Percentiles rank a stretch among this genome's conserved stretches.
phyloP scores from a whole-genome alignment of 2,329 filamentous ascomycete species.

The Meredithiella fracta region DNA sequence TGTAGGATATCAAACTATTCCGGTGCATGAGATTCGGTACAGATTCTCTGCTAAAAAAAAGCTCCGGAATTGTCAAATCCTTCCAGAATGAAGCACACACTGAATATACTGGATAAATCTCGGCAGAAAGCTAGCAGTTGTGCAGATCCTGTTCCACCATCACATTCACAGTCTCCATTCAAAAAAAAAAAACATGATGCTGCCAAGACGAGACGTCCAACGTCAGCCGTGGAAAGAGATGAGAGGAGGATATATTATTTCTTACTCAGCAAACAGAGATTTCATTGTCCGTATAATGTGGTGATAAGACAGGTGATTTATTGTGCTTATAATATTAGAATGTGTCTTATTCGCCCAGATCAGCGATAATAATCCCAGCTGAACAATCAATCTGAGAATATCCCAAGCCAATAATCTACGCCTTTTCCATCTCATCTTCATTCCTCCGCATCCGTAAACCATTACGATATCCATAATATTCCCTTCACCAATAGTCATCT shows the following conservation, averaged over 20 bases:
- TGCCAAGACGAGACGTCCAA: not conserved
- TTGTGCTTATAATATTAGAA: no score
- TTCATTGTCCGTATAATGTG: not conserved
- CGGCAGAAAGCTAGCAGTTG: not conserved
- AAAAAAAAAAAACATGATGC: no score
- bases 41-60: no score
- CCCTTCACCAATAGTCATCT: not conserved
- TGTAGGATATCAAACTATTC: no score
- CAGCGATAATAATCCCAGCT: no score
- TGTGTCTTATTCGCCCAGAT: no score
- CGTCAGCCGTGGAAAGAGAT: not conserved
- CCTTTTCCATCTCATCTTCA: not conserved
- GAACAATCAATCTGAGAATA: no score
- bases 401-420: no score
- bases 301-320: no score
- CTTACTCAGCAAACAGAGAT: not conserved
- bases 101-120: not conserved
- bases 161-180: no score
- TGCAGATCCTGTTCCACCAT: not conserved
- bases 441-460: not conserved
- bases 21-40: no score
- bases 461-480: not conserved
- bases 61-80: no score
- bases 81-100: not conserved
- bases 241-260: not conserved